Base-by-base conservation (phyloP, 805 yeast genomes). In the Ogataea paraovalis region DNA sequence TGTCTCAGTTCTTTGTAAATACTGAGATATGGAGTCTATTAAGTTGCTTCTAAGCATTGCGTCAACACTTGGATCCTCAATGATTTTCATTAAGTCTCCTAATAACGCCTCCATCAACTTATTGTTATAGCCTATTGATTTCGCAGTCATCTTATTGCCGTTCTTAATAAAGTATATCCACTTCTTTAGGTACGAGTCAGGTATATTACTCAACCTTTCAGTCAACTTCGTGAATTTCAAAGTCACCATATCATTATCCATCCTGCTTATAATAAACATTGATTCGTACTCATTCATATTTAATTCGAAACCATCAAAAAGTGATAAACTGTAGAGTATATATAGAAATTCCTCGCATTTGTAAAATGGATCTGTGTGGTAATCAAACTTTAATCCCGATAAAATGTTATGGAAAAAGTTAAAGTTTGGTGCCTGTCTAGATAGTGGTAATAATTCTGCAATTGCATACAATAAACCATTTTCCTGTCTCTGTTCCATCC, bases 301-400 rank as follows among this genome's bases (percentile, higher is more conserved):
- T 41, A 33, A n/a, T 53, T 52, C 13, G 51, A 39, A 4, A 18
- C 27, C 41, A 47, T 45, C 13, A 20, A 44, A 39, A 1, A 32
- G 10, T 23, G 47, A 9, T n/a, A 59, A 36, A 1, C 40, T 42
- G 0, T 56, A 44, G 9, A 63, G 30, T 2, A 68, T 46, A 39
- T 57, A 53, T 2, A 70, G 36, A 21, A 56, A 61, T 37, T 66
- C 77, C 46, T 73, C 76, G 1, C 74, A 75, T 44, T 65, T 67
- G 40, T 62, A 63, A 41, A 47, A 46, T 7, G 63, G 52, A 41
- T 68, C 70, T 28, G 47, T 57, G 44, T 69, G 74, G 49, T 59
- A 65, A 54, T 71, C 68, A 48, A 67, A 68, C 2, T 45, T 34
- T 20, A 56, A 45, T 9, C 36, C 10, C 2, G 27, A 7, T 13